phyloP scores from a whole-genome alignment of 2,329 filamentous ascomycete genomes.

The Parasarocladium wereldwijsianum region DNA sequence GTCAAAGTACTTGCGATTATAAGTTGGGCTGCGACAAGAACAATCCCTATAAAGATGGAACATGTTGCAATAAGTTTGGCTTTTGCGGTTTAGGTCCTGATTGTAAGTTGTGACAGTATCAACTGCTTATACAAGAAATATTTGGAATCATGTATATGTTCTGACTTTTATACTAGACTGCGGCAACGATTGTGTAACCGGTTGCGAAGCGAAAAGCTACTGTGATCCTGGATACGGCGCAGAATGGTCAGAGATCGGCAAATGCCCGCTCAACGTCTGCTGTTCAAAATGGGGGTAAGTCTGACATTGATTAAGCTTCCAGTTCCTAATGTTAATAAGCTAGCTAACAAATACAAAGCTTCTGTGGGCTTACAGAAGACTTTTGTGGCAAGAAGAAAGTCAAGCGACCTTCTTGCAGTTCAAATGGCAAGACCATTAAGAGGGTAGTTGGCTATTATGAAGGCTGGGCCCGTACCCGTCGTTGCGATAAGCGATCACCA shows the following conservation, averaged over 20 bases:
- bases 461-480: constrained; percentile 11
- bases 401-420: constrained; percentile 5
- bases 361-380: constrained; percentile 15
- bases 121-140: too few species aligned
- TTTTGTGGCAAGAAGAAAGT: constrained; percentile 11
- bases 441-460: constrained; percentile 18
- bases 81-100: constrained; percentile 13
- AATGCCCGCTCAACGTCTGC: constrained; percentile 23
- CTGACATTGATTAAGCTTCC: neutral
- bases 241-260: constrained; percentile 10
- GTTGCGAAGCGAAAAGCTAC: constrained; percentile 12
- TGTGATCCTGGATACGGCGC: constrained; percentile 15
- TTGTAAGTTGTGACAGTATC: constrained; percentile 3
- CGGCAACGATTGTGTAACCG: constrained; percentile 7
- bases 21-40: constrained; percentile 14
- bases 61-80: constrained; percentile 14
- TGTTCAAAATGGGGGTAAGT: too few species aligned
- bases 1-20: constrained; percentile 11
- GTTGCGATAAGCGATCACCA: too few species aligned
- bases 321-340: too few species aligned
- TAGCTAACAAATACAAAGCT: constrained; percentile 8
- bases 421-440: constrained; percentile 1
- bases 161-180: constrained; percentile 4
- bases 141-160: too few species aligned
- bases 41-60: constrained; percentile 14